Conservation (phyloP, 2,329 filamentous ascomycete genomes). For the Alternaria infectoria region DNA sequence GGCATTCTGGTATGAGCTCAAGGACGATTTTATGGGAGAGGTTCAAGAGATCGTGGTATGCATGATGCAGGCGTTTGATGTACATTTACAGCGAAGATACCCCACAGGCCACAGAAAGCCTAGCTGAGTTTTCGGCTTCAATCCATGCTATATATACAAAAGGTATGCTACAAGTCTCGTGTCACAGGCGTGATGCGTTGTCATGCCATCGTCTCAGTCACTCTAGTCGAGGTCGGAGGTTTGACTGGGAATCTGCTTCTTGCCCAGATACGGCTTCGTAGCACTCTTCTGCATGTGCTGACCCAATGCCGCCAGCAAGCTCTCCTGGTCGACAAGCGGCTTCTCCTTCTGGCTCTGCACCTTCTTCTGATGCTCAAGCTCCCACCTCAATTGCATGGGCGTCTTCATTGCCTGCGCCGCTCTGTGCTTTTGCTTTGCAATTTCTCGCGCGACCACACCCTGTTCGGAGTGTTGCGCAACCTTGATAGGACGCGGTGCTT, state of each 20-base stretch:
- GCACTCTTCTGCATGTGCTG: slow-evolving; percentile 46
- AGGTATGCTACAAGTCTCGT: slow-evolving; percentile 22
- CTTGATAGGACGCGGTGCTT: slow-evolving; percentile 26
- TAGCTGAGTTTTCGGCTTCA: slow-evolving; percentile 1
- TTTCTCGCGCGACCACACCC: slow-evolving; percentile 31
- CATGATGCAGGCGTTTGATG: slow-evolving; percentile 11
- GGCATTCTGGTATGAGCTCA: slow-evolving; percentile 48
- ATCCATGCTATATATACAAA: slow-evolving; percentile 30
- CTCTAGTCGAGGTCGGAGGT: slow-evolving; percentile 19
- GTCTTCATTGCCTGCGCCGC: slow-evolving; percentile 41
- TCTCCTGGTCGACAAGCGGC: slow-evolving; percentile 39
- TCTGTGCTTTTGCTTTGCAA: slow-evolving; percentile 26
- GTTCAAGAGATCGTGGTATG: background rate
- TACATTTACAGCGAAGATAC: slow-evolving; percentile 17
- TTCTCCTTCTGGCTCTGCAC: slow-evolving; percentile 19
- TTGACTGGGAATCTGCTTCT: slow-evolving; percentile 14
- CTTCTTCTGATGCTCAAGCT: slow-evolving; percentile 37
- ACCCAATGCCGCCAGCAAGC: slow-evolving; percentile 51
- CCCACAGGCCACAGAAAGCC: background rate
- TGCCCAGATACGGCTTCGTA: slow-evolving; percentile 17
- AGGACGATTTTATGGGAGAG: background rate
- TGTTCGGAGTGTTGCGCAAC: slow-evolving; percentile 8
- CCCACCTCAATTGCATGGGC: slow-evolving; percentile 43
- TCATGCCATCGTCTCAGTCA: background rate
- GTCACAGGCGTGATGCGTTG: background rate